Base-by-base conservation (phyloP, 768 basidiomycete genomes). In the Coprinopsis sp. region DNA sequence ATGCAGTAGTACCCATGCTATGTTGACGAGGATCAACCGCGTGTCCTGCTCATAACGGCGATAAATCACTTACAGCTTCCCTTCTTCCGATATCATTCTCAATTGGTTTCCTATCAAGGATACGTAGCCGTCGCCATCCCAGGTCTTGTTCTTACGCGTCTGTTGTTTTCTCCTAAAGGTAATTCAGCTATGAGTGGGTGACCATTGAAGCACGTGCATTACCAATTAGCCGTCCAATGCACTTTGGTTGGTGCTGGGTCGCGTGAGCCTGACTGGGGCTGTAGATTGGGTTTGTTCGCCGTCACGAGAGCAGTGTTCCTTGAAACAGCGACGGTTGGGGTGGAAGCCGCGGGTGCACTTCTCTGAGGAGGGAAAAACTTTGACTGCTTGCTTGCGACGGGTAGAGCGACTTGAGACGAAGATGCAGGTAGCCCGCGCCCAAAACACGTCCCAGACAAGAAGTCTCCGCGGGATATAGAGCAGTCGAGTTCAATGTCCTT, bases 81-180 rank as follows among this genome's bases (percentile, higher is more conserved):
- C 89, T 45, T 76, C 74, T 56, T 87, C 84, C 3, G 82, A 78
- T 31, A 87, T 64, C 68, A 89, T 75, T 1, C 71, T 74, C 18
- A 87, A 58, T 49, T 75, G 77, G 11, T 72, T 71, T 18, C 67
- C 71, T 27, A 64, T 59, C 29, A 71, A 68, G 24, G 78, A 77
- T 21, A 86, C 68, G 62, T 76, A 85, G 6, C 74, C 81, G 51
- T 84, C 88, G 2, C 84, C 89, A 47, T 92, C 90, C 91, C 92
- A 93, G 0, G 82, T 87, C 58, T 87, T 87, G 54, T 90, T 78
- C 64, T 92, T 92, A 68, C 74, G 87, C 4, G 64, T 66, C 56
- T 82, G 78, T 43, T 77, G 77, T 55, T 83, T 87, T 29, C 90
- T 76, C 88, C 90, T 89, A 44, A 39, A 29, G 40, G 33, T 30